Base-by-base conservation (phyloP, 2,329 filamentous ascomycete genomes). In the Massarina eburnea region DNA sequence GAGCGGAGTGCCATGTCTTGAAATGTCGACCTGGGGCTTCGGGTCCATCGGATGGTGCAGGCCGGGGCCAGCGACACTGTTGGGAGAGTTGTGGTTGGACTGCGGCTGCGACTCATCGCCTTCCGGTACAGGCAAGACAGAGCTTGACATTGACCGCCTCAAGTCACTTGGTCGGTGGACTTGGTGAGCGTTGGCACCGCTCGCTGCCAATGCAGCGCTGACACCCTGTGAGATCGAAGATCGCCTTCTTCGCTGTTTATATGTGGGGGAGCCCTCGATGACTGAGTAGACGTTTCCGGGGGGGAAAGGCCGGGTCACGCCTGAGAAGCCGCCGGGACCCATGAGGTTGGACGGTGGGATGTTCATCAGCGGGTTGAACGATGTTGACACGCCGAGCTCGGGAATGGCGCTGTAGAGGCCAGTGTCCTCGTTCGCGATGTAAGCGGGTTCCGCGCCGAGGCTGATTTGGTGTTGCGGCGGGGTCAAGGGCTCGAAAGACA, bases 401-500 rank as follows among this genome's bases (percentile, higher is more conserved):
- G 92, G 91, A 59, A 97, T 95, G 35, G 89, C 91, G 42, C 91
- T 92, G 80, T 96, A 97, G 38, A 97, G 80, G 48, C 91, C 91
- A 36, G 92, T 96, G 71, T 97, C 94, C 75, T 99, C 94, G 68
- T 96, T 96, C 52, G 92, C 90, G 70, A 99, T 96, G 76, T 97
- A 99, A 8, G 94, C 90, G 8, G 94, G 91, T 76, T 99, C 94
- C 32, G 86, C 81, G 49, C 87, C 83, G 56, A 96, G 85, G 52
- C 82, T 85, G 48, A 94, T 75, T 12, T 88, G 83, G 72, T 96
- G 90, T 70, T 97, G 94, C 14, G 94, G 94, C 47, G 94, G 94
- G 0, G 94, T 99, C 59, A 99, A 84, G 41, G 94, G 94, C 78
- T 99, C 94, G 68, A 92, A 99, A 2, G 92, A 97, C 63, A 97